A percentile compares a stretch with the other conserved stretches of the same genome.
phyloP scores from a whole-genome alignment of 805 yeast genomes.

The Yarrowia hollandica region DNA sequence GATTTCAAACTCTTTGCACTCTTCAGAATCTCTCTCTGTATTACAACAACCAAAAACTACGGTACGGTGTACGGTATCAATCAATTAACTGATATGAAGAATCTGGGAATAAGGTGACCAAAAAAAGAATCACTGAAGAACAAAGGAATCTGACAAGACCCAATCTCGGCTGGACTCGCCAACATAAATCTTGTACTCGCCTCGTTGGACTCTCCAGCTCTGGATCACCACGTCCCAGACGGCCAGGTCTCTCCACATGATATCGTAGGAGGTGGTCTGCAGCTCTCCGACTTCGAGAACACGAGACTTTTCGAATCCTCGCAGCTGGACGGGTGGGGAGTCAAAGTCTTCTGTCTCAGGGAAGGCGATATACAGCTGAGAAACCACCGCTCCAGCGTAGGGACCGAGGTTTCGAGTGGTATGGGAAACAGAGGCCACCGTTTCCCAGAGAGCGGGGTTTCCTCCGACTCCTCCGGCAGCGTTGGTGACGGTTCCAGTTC shows the following conservation, averaged over 20 bases:
- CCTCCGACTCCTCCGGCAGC: constrained; percentile 55
- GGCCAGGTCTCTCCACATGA: constrained; percentile 55
- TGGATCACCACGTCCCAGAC: constrained; percentile 57
- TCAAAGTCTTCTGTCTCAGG: constrained; percentile 43
- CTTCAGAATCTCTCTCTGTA: too few relatives aligned
- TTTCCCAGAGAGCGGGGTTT: constrained; percentile 60
- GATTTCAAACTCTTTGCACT: too few relatives aligned
- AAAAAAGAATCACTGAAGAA: too few relatives aligned
- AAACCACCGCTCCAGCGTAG: constrained; percentile 50
- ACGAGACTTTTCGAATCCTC: constrained; percentile 59
- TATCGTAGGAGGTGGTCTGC: constrained; percentile 42
- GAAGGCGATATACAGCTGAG: constrained; percentile 55
- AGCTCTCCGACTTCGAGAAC: constrained; percentile 47
- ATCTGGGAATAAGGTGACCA: too few relatives aligned
- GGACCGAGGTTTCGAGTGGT: constrained; percentile 51
- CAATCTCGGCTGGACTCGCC: constrained; percentile 42
- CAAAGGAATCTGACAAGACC: neutral
- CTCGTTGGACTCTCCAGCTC: constrained; percentile 60
- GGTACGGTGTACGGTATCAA: too few relatives aligned
- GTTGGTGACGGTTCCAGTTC: constrained; percentile 36
- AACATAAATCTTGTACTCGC: constrained; percentile 53
- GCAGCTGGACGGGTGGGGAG: constrained; percentile 54
- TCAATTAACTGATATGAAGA: too few relatives aligned
- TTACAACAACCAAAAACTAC: too few relatives aligned
- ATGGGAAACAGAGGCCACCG: constrained; percentile 49